Evolutionary conservation across 257 asterid species (phyloP), one percentile per base, ranked within the genome.

Genomic region (Solanum peruvianum): DNA sequence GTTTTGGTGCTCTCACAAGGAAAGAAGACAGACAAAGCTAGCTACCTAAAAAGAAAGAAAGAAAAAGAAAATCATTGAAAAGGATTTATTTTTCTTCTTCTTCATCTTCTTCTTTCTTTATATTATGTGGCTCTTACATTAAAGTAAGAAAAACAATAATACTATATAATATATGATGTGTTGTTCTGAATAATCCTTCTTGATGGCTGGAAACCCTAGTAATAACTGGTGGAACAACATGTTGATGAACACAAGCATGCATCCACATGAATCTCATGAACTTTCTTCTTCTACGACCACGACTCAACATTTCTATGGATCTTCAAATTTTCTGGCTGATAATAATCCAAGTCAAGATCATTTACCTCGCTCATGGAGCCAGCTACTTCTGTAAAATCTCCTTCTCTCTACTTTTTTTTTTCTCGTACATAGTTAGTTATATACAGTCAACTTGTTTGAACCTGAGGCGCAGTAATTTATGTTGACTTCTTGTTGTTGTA

Each of bases 161-260:
- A 73, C 31, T 73, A 73, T 44, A 42, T 41, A 41, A 4, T 76
- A 76, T 76, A 76, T 41, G 37, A 76, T 76, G 83, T 76, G 13
- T 76, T 76, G 56, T 75, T 75, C 82, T 21, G 1, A 75, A 80
- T 80, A 80, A 78, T 71, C 80, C 39, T 41, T 45, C 35, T 37
- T 29, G 41, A 94, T 94, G 98, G 98, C 98, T 77, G 99, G 98
- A 95, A 96, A 95, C 98, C 98, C 99, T 95, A 94, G 44, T 35
- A 80, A 80, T 80, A 91, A 87, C 75, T 94, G 97, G 97, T 95
- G 98, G 98, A 93, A 93, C 93, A 94, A 90, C 89, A 52, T 73
- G 73, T 21, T 72, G 41, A 88, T 89, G 70, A 62, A 39, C 11
- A 41, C 56, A 73, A 89, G 42, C 73, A 86, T 91, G 93, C 90